Evolutionary conservation across 2,329 filamentous ascomycete species (phyloP).

Genomic region (Colletotrichum sp.): DNA sequence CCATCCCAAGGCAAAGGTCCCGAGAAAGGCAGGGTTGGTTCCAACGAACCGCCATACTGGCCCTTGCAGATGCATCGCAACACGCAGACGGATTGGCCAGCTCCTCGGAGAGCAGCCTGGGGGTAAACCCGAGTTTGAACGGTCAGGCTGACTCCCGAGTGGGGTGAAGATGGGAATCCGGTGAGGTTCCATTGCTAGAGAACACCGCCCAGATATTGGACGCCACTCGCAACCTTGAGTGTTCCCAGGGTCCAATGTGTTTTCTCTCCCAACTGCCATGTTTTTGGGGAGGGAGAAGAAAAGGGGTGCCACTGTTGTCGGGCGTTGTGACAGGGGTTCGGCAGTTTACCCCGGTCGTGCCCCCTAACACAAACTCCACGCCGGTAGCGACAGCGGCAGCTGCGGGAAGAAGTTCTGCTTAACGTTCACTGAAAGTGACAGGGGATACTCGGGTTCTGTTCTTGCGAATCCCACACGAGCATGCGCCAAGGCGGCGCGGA

Average conservation of each 20-base stretch:
- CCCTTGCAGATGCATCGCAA: not conserved
- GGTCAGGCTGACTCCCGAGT: not conserved
- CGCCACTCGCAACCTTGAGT: not conserved
- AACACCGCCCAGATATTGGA: not conserved
- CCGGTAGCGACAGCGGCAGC: not conserved
- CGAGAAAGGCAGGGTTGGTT: not conserved
- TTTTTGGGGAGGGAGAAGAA: not conserved
- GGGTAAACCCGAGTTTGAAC: not conserved
- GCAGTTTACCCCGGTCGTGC: slow-evolving; percentile 9
- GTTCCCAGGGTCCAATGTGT: not conserved
- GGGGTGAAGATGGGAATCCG: not conserved
- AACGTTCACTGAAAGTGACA: not conserved
- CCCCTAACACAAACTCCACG: not conserved
- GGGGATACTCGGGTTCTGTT: not conserved
- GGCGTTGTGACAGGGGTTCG: not conserved
- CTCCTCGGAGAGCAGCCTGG: not conserved
- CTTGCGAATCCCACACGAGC: not conserved
- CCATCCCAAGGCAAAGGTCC: not conserved
- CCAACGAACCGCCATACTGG: not conserved
- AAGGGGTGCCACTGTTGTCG: not conserved
- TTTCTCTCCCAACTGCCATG: not conserved
- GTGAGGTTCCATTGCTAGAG: not conserved
- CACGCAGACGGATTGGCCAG: not conserved
- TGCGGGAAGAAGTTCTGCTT: not conserved
- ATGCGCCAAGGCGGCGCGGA: not conserved